These are phyloP conservation scores for Amesomyces nigricolor DNA, from an alignment of 2,329 filamentous ascomycete genomes.

Conservation along the genomic window DNA sequence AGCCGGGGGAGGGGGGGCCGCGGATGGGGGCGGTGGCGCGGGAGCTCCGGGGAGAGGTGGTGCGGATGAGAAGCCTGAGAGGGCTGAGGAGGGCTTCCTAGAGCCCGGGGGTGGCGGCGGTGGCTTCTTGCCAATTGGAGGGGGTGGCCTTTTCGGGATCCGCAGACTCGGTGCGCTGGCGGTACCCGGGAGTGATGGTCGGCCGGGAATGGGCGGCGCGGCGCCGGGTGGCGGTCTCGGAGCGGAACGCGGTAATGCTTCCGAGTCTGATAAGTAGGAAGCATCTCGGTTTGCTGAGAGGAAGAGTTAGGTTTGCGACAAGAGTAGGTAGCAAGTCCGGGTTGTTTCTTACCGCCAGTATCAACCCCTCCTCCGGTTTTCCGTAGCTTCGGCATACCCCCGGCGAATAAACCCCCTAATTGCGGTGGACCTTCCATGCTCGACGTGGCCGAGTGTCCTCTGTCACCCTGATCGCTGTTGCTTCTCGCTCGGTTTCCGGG, in stretches of 20 bases:
- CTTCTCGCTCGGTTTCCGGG: slow-evolving; percentile 64
- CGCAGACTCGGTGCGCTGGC: slow-evolving; percentile 42
- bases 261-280: slow-evolving; percentile 77
- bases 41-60: slow-evolving; percentile 30
- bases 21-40: slow-evolving; percentile 36
- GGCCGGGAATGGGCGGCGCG: slow-evolving; percentile 54
- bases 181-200: slow-evolving; percentile 46
- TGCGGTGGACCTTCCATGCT: slow-evolving; percentile 64
- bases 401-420: slow-evolving; percentile 80
- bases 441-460: slow-evolving; percentile 38
- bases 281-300: slow-evolving; percentile 58
- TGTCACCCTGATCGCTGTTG: slow-evolving; percentile 68
- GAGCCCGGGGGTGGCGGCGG: slow-evolving; percentile 57
- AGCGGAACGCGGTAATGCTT: slow-evolving; percentile 48
- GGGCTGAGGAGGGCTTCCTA: slow-evolving; percentile 49
- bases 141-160: slow-evolving; percentile 58
- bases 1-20: slow-evolving; percentile 27
- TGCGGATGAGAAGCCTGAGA: slow-evolving; percentile 30
- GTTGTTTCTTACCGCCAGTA: slow-evolving; percentile 54
- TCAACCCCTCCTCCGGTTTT: slow-evolving; percentile 77
- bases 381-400: slow-evolving; percentile 91
- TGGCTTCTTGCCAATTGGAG: slow-evolving; percentile 71
- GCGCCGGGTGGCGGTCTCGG: slow-evolving; percentile 53
- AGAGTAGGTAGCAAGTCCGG: neutral
- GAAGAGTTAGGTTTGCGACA: slow-evolving; percentile 20